Percentiles rank a stretch among this genome's conserved stretches.
phyloP scores from a whole-genome alignment of 345 rosid genomes.

The Salix viminalis region DNA sequence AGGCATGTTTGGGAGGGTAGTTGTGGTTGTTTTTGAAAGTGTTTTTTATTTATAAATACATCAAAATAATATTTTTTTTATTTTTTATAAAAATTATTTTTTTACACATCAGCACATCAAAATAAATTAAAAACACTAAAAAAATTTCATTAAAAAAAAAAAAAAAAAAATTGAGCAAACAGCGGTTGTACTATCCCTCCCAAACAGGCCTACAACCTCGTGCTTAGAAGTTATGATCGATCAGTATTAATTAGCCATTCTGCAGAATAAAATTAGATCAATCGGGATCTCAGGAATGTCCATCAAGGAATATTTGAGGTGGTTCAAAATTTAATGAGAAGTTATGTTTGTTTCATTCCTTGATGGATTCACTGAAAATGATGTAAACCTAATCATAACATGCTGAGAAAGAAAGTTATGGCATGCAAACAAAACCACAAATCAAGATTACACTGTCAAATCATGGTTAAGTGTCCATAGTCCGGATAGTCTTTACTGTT shows the following conservation, averaged over 20 bases:
- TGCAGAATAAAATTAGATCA: not conserved
- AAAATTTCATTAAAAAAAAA: too few species aligned
- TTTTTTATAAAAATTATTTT: too few species aligned
- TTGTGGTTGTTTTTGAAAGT: too few species aligned
- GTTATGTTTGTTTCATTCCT: constrained; percentile 4
- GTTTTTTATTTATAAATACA: too few species aligned
- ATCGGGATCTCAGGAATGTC: constrained; percentile 2
- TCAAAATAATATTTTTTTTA: too few species aligned
- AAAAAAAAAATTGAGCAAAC: too few species aligned
- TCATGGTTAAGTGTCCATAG: not conserved
- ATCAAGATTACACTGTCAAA: constrained; percentile 12
- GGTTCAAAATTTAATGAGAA: constrained; percentile 4
- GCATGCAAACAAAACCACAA: constrained; percentile 18
- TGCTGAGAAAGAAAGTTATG: constrained; percentile 10
- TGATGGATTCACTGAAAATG: not conserved
- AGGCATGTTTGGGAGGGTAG: too few species aligned
- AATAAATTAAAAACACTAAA: too few species aligned
- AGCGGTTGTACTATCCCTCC: too few species aligned
- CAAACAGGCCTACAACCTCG: not conserved
- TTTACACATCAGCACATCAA: too few species aligned
- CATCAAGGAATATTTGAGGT: not conserved
- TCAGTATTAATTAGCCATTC: not conserved
- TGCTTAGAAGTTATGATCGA: not conserved
- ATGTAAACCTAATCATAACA: constrained; percentile 20
- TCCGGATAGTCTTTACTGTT: not conserved